Base-by-base conservation (phyloP, 2,329 filamentous ascomycete species). In the Beauveria medogensis region DNA sequence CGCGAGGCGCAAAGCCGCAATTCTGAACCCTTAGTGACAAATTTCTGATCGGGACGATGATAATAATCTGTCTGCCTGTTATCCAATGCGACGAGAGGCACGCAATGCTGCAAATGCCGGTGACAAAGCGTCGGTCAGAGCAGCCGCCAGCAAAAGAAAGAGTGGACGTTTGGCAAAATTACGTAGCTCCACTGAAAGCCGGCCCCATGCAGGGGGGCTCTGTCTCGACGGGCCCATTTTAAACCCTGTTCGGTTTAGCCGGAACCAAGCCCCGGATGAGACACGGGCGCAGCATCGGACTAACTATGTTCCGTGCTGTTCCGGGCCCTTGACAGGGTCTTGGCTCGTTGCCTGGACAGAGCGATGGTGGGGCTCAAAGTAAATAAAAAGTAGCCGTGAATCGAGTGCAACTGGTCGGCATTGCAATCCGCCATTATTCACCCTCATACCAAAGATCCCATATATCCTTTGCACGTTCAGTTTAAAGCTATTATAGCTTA, bases 301-400 rank as follows among this genome's bases (percentile, higher is more conserved):
- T 57, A 50, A 61, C 53, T 44, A 55, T 48, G 41, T 63, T 66
- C 66, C 65, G 61, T 40, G 48, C 53, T 44, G 46, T 62, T 66
- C 65, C 65, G 64, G 60, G 26, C 30, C 12, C 51, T 7, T n/a
- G 34, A 52, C 41, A 62, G 59, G 59, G 48, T 30, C 51, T 55
- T 30, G 20, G 10, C 37, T 62, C 63, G 74, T 76, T 76, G 74
- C 73, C 73, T 65, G 70, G 73, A 65, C 71, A 75, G 66, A 65
- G 5, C 16, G 18, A 41, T 41, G 54, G 71, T 74, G 72, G 73
- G 72, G 68, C 70, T 34, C 60, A 70, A 74, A 71, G 75, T 78
- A 78, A 79, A 79, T 77, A 78, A 78, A 77, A 77, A 70, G 69
- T 68, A 47, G 63, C 66, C 63, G 59, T 67, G 64, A 64, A 53